Percentiles rank a stretch among this genome's conserved stretches.
phyloP scores from a whole-genome alignment of 345 rosid species.

The Gossypium ekmanianum region DNA sequence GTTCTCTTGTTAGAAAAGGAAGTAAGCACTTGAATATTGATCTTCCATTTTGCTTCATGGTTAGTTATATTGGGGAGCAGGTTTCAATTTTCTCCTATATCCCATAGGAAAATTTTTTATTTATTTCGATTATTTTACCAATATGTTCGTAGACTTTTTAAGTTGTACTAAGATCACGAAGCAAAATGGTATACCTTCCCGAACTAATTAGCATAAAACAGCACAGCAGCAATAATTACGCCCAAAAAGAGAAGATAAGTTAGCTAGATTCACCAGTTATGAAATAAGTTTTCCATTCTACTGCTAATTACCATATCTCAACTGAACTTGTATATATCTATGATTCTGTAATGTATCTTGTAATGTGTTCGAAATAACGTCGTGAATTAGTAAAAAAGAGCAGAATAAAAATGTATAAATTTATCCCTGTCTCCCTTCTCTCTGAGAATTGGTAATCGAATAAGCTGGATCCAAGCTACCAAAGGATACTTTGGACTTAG shows the following conservation, averaged over 20 bases:
- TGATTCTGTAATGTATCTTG: not conserved
- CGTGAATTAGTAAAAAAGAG: not conserved
- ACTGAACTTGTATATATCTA: not conserved
- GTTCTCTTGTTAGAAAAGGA: not conserved
- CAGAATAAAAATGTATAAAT: not conserved
- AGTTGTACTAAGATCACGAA: not conserved
- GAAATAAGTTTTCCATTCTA: slow-evolving; percentile 16
- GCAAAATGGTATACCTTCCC: not conserved
- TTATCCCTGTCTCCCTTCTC: not conserved
- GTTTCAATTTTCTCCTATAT: not conserved
- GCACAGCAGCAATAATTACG: not conserved
- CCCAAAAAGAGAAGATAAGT: not conserved
- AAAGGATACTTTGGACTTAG: too few relatives aligned
- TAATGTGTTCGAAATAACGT: not conserved
- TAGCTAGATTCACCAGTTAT: not conserved
- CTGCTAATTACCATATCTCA: not conserved
- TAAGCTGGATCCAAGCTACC: too few relatives aligned
- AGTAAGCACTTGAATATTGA: not conserved
- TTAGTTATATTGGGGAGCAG: not conserved
- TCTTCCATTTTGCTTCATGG: not conserved
- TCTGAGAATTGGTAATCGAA: too few relatives aligned
- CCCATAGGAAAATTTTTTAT: not conserved
- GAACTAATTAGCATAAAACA: too few relatives aligned
- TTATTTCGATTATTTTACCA: not conserved
- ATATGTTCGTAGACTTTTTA: not conserved